Percentiles rank a stretch among this genome's conserved stretches.
Evolutionary conservation across 2,329 filamentous ascomycete species (phyloP).

Genomic region (Trichoderma afroharzianum): DNA sequence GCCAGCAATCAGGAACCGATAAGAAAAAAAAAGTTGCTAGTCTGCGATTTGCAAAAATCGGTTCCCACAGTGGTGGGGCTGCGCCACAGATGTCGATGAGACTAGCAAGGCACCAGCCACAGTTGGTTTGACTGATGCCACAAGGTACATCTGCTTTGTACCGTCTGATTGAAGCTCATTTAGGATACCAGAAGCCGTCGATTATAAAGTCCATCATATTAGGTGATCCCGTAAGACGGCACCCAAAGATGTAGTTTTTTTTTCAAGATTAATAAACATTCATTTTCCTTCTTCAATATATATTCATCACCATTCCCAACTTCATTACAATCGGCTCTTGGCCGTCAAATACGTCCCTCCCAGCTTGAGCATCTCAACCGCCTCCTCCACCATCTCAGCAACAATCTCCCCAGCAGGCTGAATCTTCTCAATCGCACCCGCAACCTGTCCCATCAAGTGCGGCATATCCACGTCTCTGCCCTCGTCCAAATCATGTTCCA

Average conservation of each 20-base stretch:
- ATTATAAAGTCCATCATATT: neutral
- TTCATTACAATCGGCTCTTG: constrained; percentile 41
- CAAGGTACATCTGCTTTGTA: neutral
- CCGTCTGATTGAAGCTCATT: neutral
- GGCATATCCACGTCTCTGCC: constrained; percentile 80
- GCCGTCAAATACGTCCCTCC: constrained; percentile 57
- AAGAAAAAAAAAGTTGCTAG: constrained; percentile 23
- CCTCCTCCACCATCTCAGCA: constrained; percentile 82
- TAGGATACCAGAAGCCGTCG: neutral
- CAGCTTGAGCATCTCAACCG: constrained; percentile 61
- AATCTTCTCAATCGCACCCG: constrained; percentile 70
- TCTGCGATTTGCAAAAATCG: constrained; percentile 10
- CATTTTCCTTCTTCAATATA: no score
- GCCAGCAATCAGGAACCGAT: constrained; percentile 19
- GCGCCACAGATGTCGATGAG: constrained; percentile 18
- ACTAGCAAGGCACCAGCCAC: constrained; percentile 17
- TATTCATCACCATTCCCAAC: neutral
- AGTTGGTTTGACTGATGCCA: neutral
- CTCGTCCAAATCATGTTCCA: constrained; percentile 78
- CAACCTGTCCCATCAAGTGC: constrained; percentile 92
- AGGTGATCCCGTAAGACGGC: neutral
- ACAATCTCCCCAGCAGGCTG: constrained; percentile 82
- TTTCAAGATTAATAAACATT: neutral
- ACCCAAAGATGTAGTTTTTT: neutral
- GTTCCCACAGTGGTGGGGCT: constrained; percentile 5